phyloP scores from a whole-genome alignment of 2,329 filamentous ascomycete genomes.

The Leptographium procerum region DNA sequence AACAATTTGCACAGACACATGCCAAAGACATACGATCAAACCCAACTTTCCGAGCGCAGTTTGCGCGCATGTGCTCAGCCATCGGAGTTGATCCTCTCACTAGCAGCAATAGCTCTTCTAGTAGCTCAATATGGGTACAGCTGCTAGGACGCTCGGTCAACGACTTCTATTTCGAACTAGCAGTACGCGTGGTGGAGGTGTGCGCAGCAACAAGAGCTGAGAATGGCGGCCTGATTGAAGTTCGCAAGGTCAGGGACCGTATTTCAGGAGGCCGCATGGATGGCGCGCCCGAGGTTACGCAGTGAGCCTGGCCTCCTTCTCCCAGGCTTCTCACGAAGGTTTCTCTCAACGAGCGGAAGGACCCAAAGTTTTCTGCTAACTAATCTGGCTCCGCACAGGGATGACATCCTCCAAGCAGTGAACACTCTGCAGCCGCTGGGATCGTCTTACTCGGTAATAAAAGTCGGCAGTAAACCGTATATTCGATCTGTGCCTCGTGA shows the following conservation, averaged over 20 bases:
- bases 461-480: constrained; percentile 73
- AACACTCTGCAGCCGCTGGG: constrained; percentile 78
- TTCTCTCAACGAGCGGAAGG: no score
- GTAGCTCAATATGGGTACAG: constrained; percentile 79
- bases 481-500: constrained; percentile 92
- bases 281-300: constrained; percentile 68
- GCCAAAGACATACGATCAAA: constrained; percentile 93
- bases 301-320: constrained; percentile 34
- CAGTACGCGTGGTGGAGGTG: constrained; percentile 88
- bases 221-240: constrained; percentile 83
- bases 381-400: constrained; percentile 33
- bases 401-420: constrained; percentile 85
- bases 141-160: constrained; percentile 84
- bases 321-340: no score
- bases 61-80: constrained; percentile 94
- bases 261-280: constrained; percentile 64
- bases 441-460: constrained; percentile 74
- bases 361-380: neutral
- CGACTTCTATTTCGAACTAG: constrained; percentile 97
- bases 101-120: constrained; percentile 40
- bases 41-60: constrained; percentile 89
- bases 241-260: constrained; percentile 67
- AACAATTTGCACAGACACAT: constrained; percentile 92
- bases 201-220: constrained; percentile 77
- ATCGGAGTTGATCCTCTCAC: constrained; percentile 94